Evolutionary conservation across 768 basidiomycete species (phyloP).

Genomic region (Lenzites betulinus): DNA sequence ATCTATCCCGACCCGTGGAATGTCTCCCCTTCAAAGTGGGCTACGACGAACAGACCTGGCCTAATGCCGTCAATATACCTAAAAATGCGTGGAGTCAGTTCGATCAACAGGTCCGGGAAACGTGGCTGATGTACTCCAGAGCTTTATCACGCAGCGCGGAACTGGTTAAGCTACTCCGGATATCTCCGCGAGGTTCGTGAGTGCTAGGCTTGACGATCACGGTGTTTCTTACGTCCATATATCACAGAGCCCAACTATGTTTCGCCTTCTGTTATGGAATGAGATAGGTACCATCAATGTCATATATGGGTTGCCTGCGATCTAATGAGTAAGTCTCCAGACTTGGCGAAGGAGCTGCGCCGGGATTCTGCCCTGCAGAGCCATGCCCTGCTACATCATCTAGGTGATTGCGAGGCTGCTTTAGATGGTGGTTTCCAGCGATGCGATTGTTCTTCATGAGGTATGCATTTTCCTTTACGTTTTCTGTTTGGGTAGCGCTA

Average conservation of each 20-base stretch:
- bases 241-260: slow-evolving; percentile 65
- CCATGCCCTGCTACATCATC: slow-evolving; percentile 46
- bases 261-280: slow-evolving; percentile 71
- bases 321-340: slow-evolving; percentile 34
- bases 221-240: too few relatives aligned
- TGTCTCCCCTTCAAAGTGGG: slow-evolving; percentile 38
- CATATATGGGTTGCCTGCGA: background rate
- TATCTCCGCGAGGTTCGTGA: slow-evolving; percentile 77
- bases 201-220: slow-evolving; percentile 31
- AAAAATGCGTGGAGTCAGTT: slow-evolving; percentile 54
- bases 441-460: slow-evolving; percentile 31
- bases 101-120: background rate
- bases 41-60: background rate
- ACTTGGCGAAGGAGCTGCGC: slow-evolving; percentile 67
- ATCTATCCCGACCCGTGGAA: slow-evolving; percentile 68
- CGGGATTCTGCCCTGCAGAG: slow-evolving; percentile 65
- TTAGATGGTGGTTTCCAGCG: slow-evolving; percentile 31
- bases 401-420: slow-evolving; percentile 47
- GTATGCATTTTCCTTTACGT: slow-evolving; percentile 15
- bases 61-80: slow-evolving; percentile 26
- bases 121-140: slow-evolving; percentile 36
- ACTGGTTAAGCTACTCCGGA: slow-evolving; percentile 86
- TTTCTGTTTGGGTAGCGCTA: too few relatives aligned
- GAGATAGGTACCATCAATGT: slow-evolving; percentile 58
- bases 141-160: slow-evolving; percentile 73